Base-by-base conservation (phyloP, 306 rosid species). In the Cicer judaicum region DNA sequence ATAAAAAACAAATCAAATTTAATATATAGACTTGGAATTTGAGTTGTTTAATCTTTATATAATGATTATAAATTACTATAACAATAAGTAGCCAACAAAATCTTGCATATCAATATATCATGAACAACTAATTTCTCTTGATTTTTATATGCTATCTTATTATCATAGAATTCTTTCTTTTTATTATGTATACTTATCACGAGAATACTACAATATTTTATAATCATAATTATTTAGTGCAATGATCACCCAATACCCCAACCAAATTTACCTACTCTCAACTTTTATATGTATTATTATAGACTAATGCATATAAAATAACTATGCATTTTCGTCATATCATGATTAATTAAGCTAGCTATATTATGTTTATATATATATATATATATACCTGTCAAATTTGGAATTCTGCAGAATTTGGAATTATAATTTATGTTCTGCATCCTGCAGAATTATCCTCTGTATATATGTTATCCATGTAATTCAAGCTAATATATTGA, bases 211-310 rank as follows among this genome's bases (percentile, higher is more conserved):
- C 19, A 57, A 63, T 55, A 76, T 52, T 24, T 24, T 40, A 43
- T 81, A 72, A 80, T 56, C 34, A 29, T 53, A 11, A 53, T 53
- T 53, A 16, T 70, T 44, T 68, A 64, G 71, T 77, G 73, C 78
- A 55, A 24, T 24, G 34, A 24, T 2, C 34, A 75, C 74, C 78
- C 73, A 73, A 73, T 68, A 69, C 34, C 57, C 56, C 29, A 21
- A 21, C 29, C 69, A 73, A 76, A 73, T 79, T 77, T 53, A 84
- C 86, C 87, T 60, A 79, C 84, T 64, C 42, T 78, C 53, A 64
- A 47, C 42, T 29, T 64, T 61, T 60, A 48, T 53, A 62, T 67
- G n/a, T 18, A 70, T 47, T 18, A 70, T 47, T 65, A 29, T 29
- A 29, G 34, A 29, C 34, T 29, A 29, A 29, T 29, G 34, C 34